Evolutionary conservation across 2,329 filamentous ascomycete species (phyloP), one percentile per base, ranked within the genome.

Genomic region (Clarireedia homoeocarpa): DNA sequence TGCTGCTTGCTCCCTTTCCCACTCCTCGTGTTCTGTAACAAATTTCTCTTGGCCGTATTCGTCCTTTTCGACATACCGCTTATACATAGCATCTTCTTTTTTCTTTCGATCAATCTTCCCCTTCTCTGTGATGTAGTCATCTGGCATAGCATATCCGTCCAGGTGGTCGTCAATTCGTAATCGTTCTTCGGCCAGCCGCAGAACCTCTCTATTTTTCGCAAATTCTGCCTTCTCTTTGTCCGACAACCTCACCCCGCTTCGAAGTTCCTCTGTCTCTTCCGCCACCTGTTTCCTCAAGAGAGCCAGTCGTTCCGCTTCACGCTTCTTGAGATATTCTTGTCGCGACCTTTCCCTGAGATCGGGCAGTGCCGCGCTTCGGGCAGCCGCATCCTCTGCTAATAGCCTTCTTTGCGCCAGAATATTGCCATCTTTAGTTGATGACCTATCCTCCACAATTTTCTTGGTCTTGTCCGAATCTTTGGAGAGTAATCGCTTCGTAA

Each of bases 51-150:
- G 85, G 4, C 91, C 91, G 64, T 86, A 86, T 65, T 95, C 89
- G 64, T 95, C 91, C 58, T 82, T 81, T 60, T 96, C 91, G 3
- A 96, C 85, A 64, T 96, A 92, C 51, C 91, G 83, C 70, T 90
- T 91, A 73, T 95, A 96, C 10, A 99, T 78, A 0, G 89, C 89
- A 24, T 95, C 89, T 61, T 94, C 83, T 70, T 97, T 97, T 69
- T 88, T 88, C 69, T 88, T 91, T 63, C 80, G 80, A 68, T 95
- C 88, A 60, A 95, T 85, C 67, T 95, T 94, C 23, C 90, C 91
- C 72, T 92, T 91, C 69, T 95, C 91, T 0, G 89, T 96, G 60
- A 96, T 92, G 68, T 96, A 96, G 69, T 96, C 91, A 61, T 96
- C 91, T 0, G 92, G 94, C 75, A 99, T 85, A 62, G 86, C 81